Conservation (phyloP, 768 basidiomycete genomes). For the Brasilioporus rufonigricans region DNA sequence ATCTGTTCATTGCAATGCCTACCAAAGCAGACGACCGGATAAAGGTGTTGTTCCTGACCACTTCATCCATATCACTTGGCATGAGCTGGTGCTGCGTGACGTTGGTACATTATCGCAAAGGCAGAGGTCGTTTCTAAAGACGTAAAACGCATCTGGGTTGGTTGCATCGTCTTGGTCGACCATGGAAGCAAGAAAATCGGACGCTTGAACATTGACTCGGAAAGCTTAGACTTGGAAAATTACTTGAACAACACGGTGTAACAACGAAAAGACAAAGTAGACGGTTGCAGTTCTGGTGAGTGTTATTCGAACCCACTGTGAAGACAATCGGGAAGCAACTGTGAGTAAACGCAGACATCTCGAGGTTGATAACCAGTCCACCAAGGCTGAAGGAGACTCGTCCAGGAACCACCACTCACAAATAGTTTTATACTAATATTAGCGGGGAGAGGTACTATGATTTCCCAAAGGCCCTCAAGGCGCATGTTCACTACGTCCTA, state of each 20-base stretch:
- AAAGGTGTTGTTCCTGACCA: background rate
- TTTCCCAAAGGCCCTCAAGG: background rate
- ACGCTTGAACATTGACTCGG: background rate
- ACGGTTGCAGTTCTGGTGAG: background rate
- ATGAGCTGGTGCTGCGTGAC: background rate
- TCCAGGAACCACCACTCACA: background rate
- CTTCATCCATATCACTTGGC: background rate
- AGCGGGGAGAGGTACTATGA: too few relatives aligned
- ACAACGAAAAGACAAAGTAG: background rate
- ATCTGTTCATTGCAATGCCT: too few relatives aligned
- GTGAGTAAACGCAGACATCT: background rate
- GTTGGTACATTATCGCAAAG: background rate
- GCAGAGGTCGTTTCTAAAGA: background rate
- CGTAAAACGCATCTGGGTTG: background rate
- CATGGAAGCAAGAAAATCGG: background rate
- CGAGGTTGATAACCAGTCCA: background rate
- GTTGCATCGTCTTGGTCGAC: background rate
- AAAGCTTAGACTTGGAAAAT: background rate
- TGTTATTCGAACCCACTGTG: background rate
- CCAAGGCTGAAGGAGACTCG: too few relatives aligned
- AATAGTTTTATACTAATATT: too few relatives aligned
- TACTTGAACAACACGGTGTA: background rate
- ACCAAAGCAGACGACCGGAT: background rate
- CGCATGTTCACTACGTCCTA: background rate
- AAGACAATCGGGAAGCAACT: background rate